Evolutionary conservation across 805 yeast species (phyloP).

Genomic region (Cyberlindnera xylosilytica): DNA sequence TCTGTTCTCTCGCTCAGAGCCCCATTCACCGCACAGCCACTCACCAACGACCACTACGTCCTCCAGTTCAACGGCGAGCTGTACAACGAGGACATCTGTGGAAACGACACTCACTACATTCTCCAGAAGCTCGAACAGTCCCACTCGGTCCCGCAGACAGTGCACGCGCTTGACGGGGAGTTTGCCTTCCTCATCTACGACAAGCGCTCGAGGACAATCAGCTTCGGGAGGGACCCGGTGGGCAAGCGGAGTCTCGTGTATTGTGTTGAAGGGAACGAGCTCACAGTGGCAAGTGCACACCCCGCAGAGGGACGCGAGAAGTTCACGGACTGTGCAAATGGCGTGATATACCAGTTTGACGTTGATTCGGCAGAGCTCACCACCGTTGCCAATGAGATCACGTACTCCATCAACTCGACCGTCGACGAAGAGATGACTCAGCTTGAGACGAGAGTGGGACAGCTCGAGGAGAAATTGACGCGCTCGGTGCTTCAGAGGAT

Average conservation of each 20-base stretch:
- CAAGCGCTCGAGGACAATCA: slow-evolving; percentile 36
- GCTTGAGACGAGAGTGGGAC: slow-evolving; percentile 9
- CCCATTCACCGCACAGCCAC: slow-evolving; percentile 80
- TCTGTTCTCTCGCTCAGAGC: slow-evolving; percentile 78
- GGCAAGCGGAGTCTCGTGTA: slow-evolving; percentile 80
- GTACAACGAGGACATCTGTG: slow-evolving; percentile 55
- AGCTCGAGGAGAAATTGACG: slow-evolving; percentile 31
- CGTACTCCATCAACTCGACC: slow-evolving; percentile 21
- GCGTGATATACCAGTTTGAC: slow-evolving; percentile 45
- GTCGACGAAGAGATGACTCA: slow-evolving; percentile 21
- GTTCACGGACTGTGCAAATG: slow-evolving; percentile 56
- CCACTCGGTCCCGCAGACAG: slow-evolving; percentile 33
- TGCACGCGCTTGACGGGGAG: slow-evolving; percentile 67
- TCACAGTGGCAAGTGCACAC: slow-evolving; percentile 48
- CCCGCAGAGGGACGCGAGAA: slow-evolving; percentile 29
- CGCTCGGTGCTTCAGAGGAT: slow-evolving; percentile 48
- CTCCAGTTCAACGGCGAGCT: slow-evolving; percentile 92
- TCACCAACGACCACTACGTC: slow-evolving; percentile 34
- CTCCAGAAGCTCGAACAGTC: slow-evolving; percentile 33
- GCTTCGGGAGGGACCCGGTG: slow-evolving; percentile 79
- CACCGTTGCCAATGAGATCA: slow-evolving; percentile 8
- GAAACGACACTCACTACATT: slow-evolving; percentile 68
- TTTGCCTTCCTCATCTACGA: slow-evolving; percentile 65
- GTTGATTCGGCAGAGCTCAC: slow-evolving; percentile 20
- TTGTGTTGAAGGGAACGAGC: slow-evolving; percentile 28